Evolutionary conservation across 129 eudicot genomes (phyloP).

Genomic region (Mikania micrantha): DNA sequence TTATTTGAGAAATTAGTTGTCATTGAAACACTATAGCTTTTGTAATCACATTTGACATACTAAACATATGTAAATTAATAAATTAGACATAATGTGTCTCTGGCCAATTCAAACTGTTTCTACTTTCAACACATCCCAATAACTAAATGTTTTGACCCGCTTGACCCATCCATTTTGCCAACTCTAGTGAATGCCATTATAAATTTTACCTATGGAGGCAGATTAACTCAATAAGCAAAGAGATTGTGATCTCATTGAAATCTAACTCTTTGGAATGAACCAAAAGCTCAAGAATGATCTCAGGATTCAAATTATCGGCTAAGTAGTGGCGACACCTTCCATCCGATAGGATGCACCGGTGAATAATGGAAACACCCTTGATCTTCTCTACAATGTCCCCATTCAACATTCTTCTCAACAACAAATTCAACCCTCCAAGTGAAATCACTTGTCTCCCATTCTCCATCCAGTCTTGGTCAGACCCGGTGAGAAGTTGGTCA

Average conservation of each 20-base stretch:
- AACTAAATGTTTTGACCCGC: background rate
- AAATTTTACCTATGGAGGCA: slow-evolving; percentile 56
- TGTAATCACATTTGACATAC: background rate
- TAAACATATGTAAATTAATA: background rate
- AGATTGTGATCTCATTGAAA: slow-evolving; percentile 23
- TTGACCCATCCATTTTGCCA: background rate
- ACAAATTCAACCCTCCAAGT: slow-evolving; percentile 59
- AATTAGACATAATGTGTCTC: background rate
- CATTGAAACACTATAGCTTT: background rate
- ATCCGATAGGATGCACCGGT: slow-evolving; percentile 50
- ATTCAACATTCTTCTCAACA: slow-evolving; percentile 46
- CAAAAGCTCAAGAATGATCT: slow-evolving; percentile 40
- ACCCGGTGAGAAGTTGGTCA: slow-evolving; percentile 50
- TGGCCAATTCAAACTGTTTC: background rate
- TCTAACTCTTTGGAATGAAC: slow-evolving; percentile 25
- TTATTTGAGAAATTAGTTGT: background rate
- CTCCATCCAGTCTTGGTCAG: slow-evolving; percentile 58
- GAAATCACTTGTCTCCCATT: slow-evolving; percentile 53
- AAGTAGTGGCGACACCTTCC: slow-evolving; percentile 69
- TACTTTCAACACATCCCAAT: background rate
- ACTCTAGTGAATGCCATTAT: background rate
- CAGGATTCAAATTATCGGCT: slow-evolving; percentile 49
- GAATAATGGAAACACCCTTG: slow-evolving; percentile 39
- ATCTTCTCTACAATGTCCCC: slow-evolving; percentile 54
- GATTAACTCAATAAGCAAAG: slow-evolving; percentile 53